phyloP scores from a whole-genome alignment of 768 basidiomycete genomes.

The Suillus subluteus region DNA sequence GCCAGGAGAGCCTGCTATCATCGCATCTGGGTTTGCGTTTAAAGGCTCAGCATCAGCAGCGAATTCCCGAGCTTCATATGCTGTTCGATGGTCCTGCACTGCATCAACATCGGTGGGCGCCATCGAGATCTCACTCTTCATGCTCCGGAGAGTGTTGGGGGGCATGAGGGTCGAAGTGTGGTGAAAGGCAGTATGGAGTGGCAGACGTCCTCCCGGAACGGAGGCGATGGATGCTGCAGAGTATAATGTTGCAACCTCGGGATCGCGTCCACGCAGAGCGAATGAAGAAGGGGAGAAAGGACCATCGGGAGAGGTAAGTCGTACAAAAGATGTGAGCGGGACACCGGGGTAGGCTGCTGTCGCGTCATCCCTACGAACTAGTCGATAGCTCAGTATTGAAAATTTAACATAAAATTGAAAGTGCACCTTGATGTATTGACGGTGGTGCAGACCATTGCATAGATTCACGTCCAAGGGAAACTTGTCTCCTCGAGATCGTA shows the following conservation, averaged over 20 bases:
- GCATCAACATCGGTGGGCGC: slow-evolving; percentile 33
- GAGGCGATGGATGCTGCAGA: slow-evolving; percentile 84
- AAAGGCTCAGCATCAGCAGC: slow-evolving; percentile 75
- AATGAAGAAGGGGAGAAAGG: slow-evolving; percentile 48
- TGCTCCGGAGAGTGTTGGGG: slow-evolving; percentile 29
- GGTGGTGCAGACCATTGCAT: slow-evolving; percentile 17
- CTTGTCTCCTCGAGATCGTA: slow-evolving; percentile 14
- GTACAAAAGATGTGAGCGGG: slow-evolving; percentile 71
- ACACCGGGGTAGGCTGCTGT: slow-evolving; percentile 56
- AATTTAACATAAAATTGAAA: neutral
- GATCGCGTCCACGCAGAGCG: slow-evolving; percentile 52
- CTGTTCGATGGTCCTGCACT: slow-evolving; percentile 44
- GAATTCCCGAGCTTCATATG: slow-evolving; percentile 76
- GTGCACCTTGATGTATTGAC: slow-evolving; percentile 24
- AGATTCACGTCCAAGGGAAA: slow-evolving; percentile 22
- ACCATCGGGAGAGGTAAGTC: slow-evolving; percentile 69
- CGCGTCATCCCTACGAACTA: slow-evolving; percentile 22
- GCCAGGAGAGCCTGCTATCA: slow-evolving; percentile 78
- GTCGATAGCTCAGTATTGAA: neutral
- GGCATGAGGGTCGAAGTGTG: slow-evolving; percentile 30
- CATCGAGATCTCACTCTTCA: slow-evolving; percentile 23
- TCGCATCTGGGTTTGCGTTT: slow-evolving; percentile 58
- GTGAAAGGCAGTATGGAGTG: slow-evolving; percentile 40
- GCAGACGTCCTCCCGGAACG: slow-evolving; percentile 51
- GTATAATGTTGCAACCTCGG: slow-evolving; percentile 84